These are phyloP conservation scores for Cutaneotrichosporon dermatis DNA, from an alignment of 1,284 basidiomycete genomes.

Conservation along the genomic window DNA sequence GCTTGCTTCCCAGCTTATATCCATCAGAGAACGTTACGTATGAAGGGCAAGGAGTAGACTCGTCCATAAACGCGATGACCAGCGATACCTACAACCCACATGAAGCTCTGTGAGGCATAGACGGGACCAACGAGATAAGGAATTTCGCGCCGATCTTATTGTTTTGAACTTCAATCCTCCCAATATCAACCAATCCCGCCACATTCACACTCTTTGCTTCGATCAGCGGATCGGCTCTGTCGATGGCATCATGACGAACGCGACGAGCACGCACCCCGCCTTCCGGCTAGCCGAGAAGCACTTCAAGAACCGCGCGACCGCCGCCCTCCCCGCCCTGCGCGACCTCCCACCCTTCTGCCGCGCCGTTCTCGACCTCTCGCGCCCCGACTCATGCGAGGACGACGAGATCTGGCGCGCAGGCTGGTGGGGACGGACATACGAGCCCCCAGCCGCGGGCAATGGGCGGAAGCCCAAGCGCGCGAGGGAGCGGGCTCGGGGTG, in stretches of 20 bases:
- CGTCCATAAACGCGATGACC: no score
- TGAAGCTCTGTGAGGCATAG: no score
- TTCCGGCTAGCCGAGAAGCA: slow-evolving; percentile 47
- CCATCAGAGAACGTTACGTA: no score
- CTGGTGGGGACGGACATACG: slow-evolving; percentile 36
- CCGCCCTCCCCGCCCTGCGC: slow-evolving; percentile 30
- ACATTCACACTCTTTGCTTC: background rate
- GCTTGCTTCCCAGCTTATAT: no score
- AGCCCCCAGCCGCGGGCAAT: background rate
- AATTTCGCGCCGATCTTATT: no score
- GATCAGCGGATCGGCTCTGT: background rate
- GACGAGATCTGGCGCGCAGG: slow-evolving; percentile 43
- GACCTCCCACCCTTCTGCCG: slow-evolving; percentile 10
- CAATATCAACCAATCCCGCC: no score
- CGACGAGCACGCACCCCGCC: slow-evolving; percentile 24
- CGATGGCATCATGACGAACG: background rate
- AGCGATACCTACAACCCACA: no score
- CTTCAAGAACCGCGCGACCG: slow-evolving; percentile 42
- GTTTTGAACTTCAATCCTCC: no score
- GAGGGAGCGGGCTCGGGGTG: slow-evolving; percentile 29
- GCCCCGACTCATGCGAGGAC: slow-evolving; percentile 26
- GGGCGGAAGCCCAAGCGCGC: slow-evolving; percentile 17
- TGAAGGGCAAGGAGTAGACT: no score
- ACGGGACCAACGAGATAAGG: no score
- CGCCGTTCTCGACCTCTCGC: slow-evolving; percentile 39